Evolutionary conservation across 2,329 filamentous ascomycete genomes (phyloP).

Genomic region (Fusarium torreyae): DNA sequence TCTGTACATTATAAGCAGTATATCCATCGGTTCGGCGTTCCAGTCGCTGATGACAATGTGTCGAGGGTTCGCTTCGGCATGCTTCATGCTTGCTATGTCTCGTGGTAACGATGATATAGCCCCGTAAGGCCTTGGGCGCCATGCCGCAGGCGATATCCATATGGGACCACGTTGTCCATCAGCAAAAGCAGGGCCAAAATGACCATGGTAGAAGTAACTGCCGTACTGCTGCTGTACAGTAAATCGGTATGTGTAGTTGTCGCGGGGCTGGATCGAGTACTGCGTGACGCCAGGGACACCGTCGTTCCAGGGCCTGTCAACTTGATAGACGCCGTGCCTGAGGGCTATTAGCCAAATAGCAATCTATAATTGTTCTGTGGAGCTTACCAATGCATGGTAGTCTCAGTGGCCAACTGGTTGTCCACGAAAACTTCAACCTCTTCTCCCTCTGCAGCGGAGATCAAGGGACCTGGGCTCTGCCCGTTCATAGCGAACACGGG

Average conservation of each 20-base stretch:
- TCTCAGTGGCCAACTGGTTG: conserved; percentile 12
- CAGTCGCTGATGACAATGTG: conserved; percentile 7
- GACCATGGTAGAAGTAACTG: conserved; percentile 8
- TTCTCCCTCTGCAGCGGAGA: conserved; percentile 12
- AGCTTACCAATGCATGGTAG: conserved; percentile 24
- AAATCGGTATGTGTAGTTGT: conserved; percentile 7
- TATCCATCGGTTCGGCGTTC: conserved; percentile 5
- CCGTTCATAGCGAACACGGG: conserved; percentile 20
- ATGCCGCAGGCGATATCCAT: conserved; percentile 1
- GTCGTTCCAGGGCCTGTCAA: conserved; percentile 8
- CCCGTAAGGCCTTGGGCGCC: conserved; percentile 1
- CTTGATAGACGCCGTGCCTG: conserved; percentile 9
- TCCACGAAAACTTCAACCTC: conserved; percentile 13
- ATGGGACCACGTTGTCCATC: conserved; percentile 2
- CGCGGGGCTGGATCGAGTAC: conserved; percentile 4
- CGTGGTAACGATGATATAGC: neutral
- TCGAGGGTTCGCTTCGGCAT: neutral
- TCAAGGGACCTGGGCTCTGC: conserved; percentile 16
- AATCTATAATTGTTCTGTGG: too few relatives aligned
- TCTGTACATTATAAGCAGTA: neutral
- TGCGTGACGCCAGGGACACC: conserved; percentile 11
- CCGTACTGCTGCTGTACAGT: conserved; percentile 1
- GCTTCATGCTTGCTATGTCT: neutral
- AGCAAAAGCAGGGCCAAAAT: conserved; percentile 5
- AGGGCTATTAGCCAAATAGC: too few relatives aligned